phyloP scores from a whole-genome alignment of 805 yeast species.

The Teunomyces stri region DNA sequence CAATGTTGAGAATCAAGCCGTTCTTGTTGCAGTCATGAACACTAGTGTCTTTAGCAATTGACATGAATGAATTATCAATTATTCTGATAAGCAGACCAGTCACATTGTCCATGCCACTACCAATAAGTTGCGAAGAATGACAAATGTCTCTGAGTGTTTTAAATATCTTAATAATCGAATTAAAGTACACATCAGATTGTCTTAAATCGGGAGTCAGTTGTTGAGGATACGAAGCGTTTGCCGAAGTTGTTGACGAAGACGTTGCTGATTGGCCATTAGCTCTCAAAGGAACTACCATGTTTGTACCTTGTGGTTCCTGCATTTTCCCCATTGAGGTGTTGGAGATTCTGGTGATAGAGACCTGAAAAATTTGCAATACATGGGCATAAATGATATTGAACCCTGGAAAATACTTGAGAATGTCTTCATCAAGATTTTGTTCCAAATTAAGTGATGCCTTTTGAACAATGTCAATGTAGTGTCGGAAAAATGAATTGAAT shows the following conservation, averaged over 20 bases:
- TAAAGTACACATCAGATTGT: constrained; percentile 34
- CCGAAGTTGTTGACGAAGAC: constrained; percentile 1
- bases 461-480: constrained; percentile 41
- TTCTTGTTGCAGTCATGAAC: constrained; percentile 38
- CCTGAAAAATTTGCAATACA: constrained; percentile 40
- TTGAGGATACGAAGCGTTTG: constrained; percentile 10
- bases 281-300: not conserved
- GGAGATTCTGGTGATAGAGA: constrained; percentile 23
- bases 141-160: constrained; percentile 37
- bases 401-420: constrained; percentile 41
- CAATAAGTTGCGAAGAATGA: constrained; percentile 13
- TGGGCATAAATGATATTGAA: constrained; percentile 45
- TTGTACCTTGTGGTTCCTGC: constrained; percentile 6
- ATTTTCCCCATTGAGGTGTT: constrained; percentile 1
- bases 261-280: constrained; percentile 3
- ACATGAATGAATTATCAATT: constrained; percentile 34
- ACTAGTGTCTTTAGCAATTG: constrained; percentile 33
- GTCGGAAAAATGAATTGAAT: constrained; percentile 60
- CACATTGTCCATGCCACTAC: constrained; percentile 24
- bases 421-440: not conserved
- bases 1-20: constrained; percentile 40
- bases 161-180: constrained; percentile 39
- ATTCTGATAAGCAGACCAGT: constrained; percentile 12
- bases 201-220: constrained; percentile 15
- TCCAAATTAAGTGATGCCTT: constrained; percentile 5